These are phyloP conservation scores for Reticulascus tulasneorum DNA, from an alignment of 2,329 filamentous ascomycete species.

Conservation along the genomic window DNA sequence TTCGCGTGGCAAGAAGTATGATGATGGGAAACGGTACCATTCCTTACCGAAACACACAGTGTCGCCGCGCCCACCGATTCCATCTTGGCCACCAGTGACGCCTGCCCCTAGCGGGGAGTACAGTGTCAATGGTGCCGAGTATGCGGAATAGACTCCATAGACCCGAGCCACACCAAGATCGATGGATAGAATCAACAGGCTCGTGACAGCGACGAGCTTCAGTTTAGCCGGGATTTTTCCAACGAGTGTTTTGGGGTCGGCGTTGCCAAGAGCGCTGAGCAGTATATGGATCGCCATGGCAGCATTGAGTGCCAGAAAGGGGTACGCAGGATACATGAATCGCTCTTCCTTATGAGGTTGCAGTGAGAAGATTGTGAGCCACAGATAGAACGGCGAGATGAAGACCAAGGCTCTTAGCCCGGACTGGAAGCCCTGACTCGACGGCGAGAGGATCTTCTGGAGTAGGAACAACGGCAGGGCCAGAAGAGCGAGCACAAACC, in stretches of 20 bases:
- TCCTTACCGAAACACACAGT: slow-evolving; percentile 90
- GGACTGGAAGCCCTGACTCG: slow-evolving; percentile 61
- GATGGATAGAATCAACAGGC: slow-evolving; percentile 59
- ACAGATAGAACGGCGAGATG: slow-evolving; percentile 84
- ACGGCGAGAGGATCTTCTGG: slow-evolving; percentile 63
- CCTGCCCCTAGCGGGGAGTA: slow-evolving; percentile 63
- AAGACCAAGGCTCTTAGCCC: slow-evolving; percentile 75
- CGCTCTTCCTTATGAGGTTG: slow-evolving; percentile 98
- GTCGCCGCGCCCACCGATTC: slow-evolving; percentile 56
- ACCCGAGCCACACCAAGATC: slow-evolving; percentile 68
- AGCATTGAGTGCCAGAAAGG: slow-evolving; percentile 83
- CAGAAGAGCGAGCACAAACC: slow-evolving; percentile 76
- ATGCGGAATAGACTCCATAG: slow-evolving; percentile 73
- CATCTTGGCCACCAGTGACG: slow-evolving; percentile 36
- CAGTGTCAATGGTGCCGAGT: slow-evolving; percentile 72
- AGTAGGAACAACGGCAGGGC: slow-evolving; percentile 71
- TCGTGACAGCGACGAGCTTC: slow-evolving; percentile 63
- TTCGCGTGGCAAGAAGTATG: slow-evolving; percentile 80
- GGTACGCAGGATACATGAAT: slow-evolving; percentile 98
- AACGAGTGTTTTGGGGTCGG: slow-evolving; percentile 60
- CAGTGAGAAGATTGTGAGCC: slow-evolving; percentile 84
- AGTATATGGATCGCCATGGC: slow-evolving; percentile 80
- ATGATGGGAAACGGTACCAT: slow-evolving; percentile 96
- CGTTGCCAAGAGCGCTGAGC: slow-evolving; percentile 68
- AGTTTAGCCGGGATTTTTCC: slow-evolving; percentile 70